Evolutionary conservation across 106 monocot genomes (phyloP).

Genomic region (Ottelia alismoides): DNA sequence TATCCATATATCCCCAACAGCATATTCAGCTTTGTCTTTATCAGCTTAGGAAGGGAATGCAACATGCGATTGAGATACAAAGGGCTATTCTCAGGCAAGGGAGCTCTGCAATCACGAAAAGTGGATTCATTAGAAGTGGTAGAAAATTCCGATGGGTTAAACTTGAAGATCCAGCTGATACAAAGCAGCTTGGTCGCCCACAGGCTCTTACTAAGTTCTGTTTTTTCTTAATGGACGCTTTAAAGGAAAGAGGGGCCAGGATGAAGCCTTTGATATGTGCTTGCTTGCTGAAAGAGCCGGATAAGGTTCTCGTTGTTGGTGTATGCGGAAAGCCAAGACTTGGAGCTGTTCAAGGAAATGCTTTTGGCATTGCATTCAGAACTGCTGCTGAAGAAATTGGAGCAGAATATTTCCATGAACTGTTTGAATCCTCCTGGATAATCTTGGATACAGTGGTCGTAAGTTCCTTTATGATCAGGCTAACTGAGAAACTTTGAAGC

Average conservation of each 20-base stretch:
- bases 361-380: conserved; percentile 78
- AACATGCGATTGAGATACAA: conserved; percentile 83
- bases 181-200: conserved; percentile 43
- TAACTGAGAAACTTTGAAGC: conserved; percentile 84
- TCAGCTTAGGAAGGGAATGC: conserved; percentile 71
- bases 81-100: conserved; percentile 88
- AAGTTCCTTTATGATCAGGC: conserved; percentile 79
- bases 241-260: conserved; percentile 88
- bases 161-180: conserved; percentile 82
- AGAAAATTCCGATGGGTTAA: conserved; percentile 93
- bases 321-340: conserved; percentile 73
- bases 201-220: conserved; percentile 91
- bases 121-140: conserved; percentile 72
- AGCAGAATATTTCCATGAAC: conserved; percentile 67
- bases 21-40: conserved; percentile 76
- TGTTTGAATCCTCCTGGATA: conserved; percentile 96
- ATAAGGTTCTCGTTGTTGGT: conserved; percentile 77
- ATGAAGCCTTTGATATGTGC: conserved; percentile 91
- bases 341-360: conserved; percentile 83
- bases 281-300: conserved; percentile 57
- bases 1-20: too few relatives aligned
- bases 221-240: conserved; percentile 87
- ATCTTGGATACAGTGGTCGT: conserved; percentile 50
- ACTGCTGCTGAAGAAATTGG: conserved; percentile 73
- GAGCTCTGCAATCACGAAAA: conserved; percentile 91